Evolutionary conservation across 805 yeast species (phyloP).

Genomic region (Metschnikowia aberdeeniae): DNA sequence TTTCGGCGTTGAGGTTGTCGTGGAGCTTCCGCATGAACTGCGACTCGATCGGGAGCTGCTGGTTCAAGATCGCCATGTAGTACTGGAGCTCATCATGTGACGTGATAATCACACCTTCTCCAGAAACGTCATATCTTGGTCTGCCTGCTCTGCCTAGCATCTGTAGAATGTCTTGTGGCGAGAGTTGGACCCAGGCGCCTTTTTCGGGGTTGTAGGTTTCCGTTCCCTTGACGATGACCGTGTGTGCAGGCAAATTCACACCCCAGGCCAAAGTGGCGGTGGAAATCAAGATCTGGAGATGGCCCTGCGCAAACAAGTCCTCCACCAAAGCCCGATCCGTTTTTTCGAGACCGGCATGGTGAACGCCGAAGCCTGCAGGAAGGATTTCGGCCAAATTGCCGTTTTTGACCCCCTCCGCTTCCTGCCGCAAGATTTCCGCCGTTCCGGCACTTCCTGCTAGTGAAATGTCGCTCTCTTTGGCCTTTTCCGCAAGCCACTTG

Average conservation of each 20-base stretch:
- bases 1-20: constrained; percentile 82
- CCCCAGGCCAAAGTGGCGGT: constrained; percentile 89
- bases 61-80: constrained; percentile 84
- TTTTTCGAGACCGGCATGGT: constrained; percentile 83
- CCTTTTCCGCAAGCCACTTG: constrained; percentile 58
- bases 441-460: constrained; percentile 50
- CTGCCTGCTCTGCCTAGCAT: constrained; percentile 99
- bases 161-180: constrained; percentile 92
- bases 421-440: constrained; percentile 58
- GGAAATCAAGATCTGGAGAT: constrained; percentile 72
- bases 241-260: constrained; percentile 76
- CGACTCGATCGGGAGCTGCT: constrained; percentile 89
- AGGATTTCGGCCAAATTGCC: constrained; percentile 54
- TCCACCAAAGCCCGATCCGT: constrained; percentile 75
- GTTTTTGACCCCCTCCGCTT: constrained; percentile 54
- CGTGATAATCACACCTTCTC: constrained; percentile 92
- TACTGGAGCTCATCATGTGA: constrained; percentile 82
- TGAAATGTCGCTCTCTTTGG: constrained; percentile 41
- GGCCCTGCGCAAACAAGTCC: constrained; percentile 84
- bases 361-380: constrained; percentile 77
- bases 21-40: constrained; percentile 68
- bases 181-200: constrained; percentile 85
- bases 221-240: constrained; percentile 87
- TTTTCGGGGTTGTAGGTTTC: constrained; percentile 88
- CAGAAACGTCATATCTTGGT: constrained; percentile 87